Evolutionary conservation across 768 basidiomycete genomes (phyloP), one percentile per base, ranked within the genome.

Genomic region (Boletus rufocinnamomeus): DNA sequence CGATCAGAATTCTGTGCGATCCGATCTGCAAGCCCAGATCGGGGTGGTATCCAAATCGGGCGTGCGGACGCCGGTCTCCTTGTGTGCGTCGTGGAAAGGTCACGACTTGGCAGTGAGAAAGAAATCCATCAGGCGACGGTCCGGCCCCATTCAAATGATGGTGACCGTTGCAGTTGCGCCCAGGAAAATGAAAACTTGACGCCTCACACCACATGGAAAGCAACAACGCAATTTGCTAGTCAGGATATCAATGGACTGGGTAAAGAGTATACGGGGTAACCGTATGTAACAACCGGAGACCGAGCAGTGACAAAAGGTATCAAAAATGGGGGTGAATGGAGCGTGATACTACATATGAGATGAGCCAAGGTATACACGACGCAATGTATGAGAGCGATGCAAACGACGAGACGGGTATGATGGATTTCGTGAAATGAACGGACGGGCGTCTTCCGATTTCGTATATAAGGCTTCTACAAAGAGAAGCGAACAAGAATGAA

Each of bases 241-340:
- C 59, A 57, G 73, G 67, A 72, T 74, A 72, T 74, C 71, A 65
- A 67, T 61, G 63, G 63, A 65, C 66, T 60, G 69, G 72, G 72
- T 71, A 72, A 74, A 61, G 52, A 59, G 61, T 73, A 61, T 74
- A 74, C 72, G 73, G 72, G 73, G 73, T 73, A 73, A 72, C 73
- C 72, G 72, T 61, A 74, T 73, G 67, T 61, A 63, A 69, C 67
- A 67, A 63, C 59, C 65, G 62, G 64, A 49, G 58, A 27, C 48
- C 61, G 57, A 61, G 48, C 23, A 60, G 44, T 37, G 60, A 52
- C 52, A 61, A 64, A 64, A 72, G 71, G 73, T 74, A 74, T 72
- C 73, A 70, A 73, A 72, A 67, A 63, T 62, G 65, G 65, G 54
- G 61, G 63, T 70, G 69, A 70, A 67, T 69, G 71, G 65, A 61